phyloP scores from a whole-genome alignment of 352 stramenopile genomes.

The Phytophthora podocarpi region DNA sequence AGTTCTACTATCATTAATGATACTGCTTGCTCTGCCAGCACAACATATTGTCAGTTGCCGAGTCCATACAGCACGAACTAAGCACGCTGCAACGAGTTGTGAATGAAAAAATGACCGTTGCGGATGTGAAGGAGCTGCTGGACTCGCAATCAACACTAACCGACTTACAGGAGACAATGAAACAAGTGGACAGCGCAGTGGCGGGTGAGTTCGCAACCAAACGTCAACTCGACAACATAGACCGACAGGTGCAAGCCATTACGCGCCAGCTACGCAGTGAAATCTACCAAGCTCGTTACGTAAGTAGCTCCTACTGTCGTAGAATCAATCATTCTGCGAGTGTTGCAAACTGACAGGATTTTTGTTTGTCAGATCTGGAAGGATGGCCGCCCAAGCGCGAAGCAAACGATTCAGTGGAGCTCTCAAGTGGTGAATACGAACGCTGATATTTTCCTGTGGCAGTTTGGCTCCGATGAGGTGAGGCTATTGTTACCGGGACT shows the following conservation, averaged over 20 bases:
- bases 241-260: constrained; percentile 48
- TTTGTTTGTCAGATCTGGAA: constrained; percentile 77
- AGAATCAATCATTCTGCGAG: too few species aligned
- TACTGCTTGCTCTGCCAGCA: constrained; percentile 23
- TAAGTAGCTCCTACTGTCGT: too few species aligned
- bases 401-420: constrained; percentile 69
- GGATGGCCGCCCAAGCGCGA: constrained; percentile 44
- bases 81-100: constrained; percentile 27
- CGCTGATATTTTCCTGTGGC: constrained; percentile 72
- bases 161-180: constrained; percentile 24
- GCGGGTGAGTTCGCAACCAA: constrained; percentile 37
- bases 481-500: constrained; percentile 60
- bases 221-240: constrained; percentile 30
- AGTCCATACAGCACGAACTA: constrained; percentile 52
- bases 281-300: constrained; percentile 76
- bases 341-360: not conserved
- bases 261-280: constrained; percentile 67
- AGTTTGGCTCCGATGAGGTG: constrained; percentile 52
- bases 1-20: not conserved
- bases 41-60: constrained; percentile 46
- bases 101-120: constrained; percentile 41
- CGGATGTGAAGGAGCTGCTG: constrained; percentile 38
- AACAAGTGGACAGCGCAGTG: constrained; percentile 35
- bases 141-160: constrained; percentile 37
- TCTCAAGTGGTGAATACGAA: constrained; percentile 76